phyloP scores from a whole-genome alignment of 139 green algal species.

The Chlamydomonas eustigma region DNA sequence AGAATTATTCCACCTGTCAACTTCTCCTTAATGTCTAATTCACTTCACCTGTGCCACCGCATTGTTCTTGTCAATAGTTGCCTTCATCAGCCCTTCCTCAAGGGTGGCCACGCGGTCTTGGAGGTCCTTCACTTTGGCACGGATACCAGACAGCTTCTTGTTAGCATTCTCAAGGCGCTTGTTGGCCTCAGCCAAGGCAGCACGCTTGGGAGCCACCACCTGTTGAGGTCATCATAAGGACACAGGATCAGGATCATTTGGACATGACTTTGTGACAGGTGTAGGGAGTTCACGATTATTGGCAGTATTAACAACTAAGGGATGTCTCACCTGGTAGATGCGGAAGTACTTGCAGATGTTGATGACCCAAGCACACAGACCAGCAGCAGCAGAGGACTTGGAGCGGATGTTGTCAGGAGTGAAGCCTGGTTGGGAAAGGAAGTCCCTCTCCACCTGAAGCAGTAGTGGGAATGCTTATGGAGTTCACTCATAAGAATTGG shows the following conservation, averaged over 20 bases:
- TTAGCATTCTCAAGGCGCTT: slow-evolving; percentile 75
- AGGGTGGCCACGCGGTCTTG: slow-evolving; percentile 71
- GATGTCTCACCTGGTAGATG: slow-evolving; percentile 78
- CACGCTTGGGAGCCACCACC: slow-evolving; percentile 86
- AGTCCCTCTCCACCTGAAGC: slow-evolving; percentile 50
- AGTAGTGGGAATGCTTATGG: no score
- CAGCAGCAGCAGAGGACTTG: slow-evolving; percentile 85
- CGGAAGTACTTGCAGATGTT: slow-evolving; percentile 95
- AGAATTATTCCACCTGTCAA: no score
- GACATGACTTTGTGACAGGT: no score
- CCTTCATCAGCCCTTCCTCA: slow-evolving; percentile 79
- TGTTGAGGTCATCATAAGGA: no score
- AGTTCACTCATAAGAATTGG: no score
- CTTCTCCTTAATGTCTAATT: no score
- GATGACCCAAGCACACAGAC: slow-evolving; percentile 85
- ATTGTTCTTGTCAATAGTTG: slow-evolving; percentile 86
- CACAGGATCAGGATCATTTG: no score
- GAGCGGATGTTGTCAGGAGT: slow-evolving; percentile 69
- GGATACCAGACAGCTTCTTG: slow-evolving; percentile 80
- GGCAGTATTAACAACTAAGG: no score
- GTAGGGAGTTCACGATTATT: no score
- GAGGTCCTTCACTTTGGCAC: slow-evolving; percentile 78
- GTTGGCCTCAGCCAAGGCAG: slow-evolving; percentile 77
- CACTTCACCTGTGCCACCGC: slow-evolving; percentile 65
- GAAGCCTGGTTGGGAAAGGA: slow-evolving; percentile 74